A percentile compares a stretch with the other conserved stretches of the same genome.
phyloP scores from a whole-genome alignment of 1,284 basidiomycete species.

The Ganoderma sp. region DNA sequence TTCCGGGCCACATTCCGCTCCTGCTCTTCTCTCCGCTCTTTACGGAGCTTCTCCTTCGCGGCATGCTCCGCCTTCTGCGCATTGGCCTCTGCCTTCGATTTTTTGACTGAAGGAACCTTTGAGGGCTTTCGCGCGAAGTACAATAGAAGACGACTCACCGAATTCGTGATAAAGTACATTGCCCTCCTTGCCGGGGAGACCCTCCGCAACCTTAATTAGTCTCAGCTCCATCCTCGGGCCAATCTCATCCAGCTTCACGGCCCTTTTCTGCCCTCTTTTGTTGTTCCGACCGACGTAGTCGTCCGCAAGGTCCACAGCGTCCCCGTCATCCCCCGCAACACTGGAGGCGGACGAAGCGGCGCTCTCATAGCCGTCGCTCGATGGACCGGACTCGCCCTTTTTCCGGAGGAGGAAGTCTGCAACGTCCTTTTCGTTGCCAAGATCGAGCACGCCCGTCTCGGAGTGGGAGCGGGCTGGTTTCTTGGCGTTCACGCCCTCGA shows the following conservation, averaged over 20 bases:
- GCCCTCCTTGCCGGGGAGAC: conserved; percentile 89
- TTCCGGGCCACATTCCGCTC: conserved; percentile 87
- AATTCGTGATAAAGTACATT: conserved; percentile 92
- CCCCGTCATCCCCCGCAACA: conserved; percentile 82
- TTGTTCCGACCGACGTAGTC: conserved; percentile 97
- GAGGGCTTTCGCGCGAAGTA: neutral
- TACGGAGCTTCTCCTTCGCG: conserved; percentile 74
- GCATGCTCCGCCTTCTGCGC: conserved; percentile 76
- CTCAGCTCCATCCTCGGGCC: conserved; percentile 94
- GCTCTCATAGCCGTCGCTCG: conserved; percentile 85
- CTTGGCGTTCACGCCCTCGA: conserved; percentile 67
- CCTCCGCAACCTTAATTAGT: conserved; percentile 94
- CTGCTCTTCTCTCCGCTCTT: conserved; percentile 83
- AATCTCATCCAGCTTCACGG: conserved; percentile 91
- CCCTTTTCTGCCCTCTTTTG: conserved; percentile 87
- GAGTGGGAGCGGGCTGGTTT: conserved; percentile 41
- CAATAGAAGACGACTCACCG: conserved; percentile 54
- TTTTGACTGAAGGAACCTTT: conserved; percentile 66
- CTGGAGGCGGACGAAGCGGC: conserved; percentile 78
- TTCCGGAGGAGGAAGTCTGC: conserved; percentile 92
- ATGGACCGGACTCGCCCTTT: conserved; percentile 63
- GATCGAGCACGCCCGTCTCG: conserved; percentile 65
- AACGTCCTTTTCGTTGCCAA: conserved; percentile 91
- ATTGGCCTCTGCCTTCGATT: conserved; percentile 73
- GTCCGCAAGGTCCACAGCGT: conserved; percentile 83